These are phyloP conservation scores for Ogataea paraovalis DNA, from an alignment of 805 yeast genomes.

Conservation along the genomic window DNA sequence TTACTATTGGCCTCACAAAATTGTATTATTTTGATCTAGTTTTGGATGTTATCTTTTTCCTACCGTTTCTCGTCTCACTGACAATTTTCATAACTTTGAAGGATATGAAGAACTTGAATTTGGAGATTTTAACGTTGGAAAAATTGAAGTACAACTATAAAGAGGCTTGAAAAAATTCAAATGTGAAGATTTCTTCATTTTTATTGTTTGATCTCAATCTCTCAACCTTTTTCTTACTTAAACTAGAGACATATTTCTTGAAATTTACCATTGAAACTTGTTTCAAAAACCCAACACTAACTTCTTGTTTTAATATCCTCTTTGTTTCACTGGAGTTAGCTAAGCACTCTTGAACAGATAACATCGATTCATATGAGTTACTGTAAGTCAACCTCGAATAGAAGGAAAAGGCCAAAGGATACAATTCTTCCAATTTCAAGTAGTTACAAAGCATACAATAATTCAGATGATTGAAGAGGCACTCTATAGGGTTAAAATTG, in stretches of 20 bases:
- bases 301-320: slow-evolving; percentile 16
- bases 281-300: slow-evolving; percentile 24
- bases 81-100: slow-evolving; percentile 15
- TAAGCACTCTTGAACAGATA: slow-evolving; percentile 16
- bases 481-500: neutral
- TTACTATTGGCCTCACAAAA: slow-evolving; percentile 9
- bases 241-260: slow-evolving; percentile 6
- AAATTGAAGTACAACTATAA: slow-evolving; percentile 27
- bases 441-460: slow-evolving; percentile 23
- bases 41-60: slow-evolving; percentile 22
- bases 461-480: slow-evolving; percentile 22
- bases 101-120: slow-evolving; percentile 18
- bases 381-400: slow-evolving; percentile 19
- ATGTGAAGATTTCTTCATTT: slow-evolving; percentile 8
- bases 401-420: slow-evolving; percentile 30
- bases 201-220: neutral
- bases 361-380: slow-evolving; percentile 13
- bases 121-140: slow-evolving; percentile 20
- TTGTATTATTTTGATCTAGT: slow-evolving; percentile 2
- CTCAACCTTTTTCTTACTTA: neutral
- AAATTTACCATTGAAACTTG: slow-evolving; percentile 14
- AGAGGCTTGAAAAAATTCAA: slow-evolving; percentile 28
- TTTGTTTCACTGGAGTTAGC: slow-evolving; percentile 15
- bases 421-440: slow-evolving; percentile 18
- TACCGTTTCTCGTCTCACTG: slow-evolving; percentile 24